Conservation (phyloP, 805 yeast species). For the Saccharomycopsis vini region DNA sequence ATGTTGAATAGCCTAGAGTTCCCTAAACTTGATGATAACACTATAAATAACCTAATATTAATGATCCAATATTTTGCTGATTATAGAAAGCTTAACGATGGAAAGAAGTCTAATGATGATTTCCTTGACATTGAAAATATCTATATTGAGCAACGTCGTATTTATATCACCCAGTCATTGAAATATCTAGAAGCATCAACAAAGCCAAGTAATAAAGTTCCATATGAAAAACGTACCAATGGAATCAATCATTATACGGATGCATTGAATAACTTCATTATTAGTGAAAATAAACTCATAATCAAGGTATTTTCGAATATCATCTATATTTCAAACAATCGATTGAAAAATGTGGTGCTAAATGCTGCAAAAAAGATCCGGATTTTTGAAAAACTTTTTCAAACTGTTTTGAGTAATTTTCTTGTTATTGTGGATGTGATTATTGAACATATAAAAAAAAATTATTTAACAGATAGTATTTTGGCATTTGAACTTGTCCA, state of each 20-base stretch:
- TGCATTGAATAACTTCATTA: constrained; percentile 40
- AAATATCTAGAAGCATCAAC: constrained; percentile 39
- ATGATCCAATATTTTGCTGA: constrained; percentile 20
- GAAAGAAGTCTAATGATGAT: constrained; percentile 23
- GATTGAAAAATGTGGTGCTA: constrained; percentile 20
- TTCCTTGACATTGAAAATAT: constrained; percentile 28
- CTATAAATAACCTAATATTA: constrained; percentile 22
- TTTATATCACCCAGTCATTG: constrained; percentile 35
- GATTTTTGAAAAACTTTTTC: constrained; percentile 28
- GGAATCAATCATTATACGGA: constrained; percentile 48
- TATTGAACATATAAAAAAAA: constrained; percentile 31
- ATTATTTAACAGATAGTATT: constrained; percentile 40
- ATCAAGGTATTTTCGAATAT: constrained; percentile 31
- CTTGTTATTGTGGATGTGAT: constrained; percentile 31
- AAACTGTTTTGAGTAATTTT: constrained; percentile 31
- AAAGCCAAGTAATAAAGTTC: constrained; percentile 35
- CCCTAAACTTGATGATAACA: constrained; percentile 13
- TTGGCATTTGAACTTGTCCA: constrained; percentile 54
- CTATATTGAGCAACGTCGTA: constrained; percentile 34
- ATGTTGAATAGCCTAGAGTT: constrained; percentile 25
- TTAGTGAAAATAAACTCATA: constrained; percentile 41
- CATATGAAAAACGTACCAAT: constrained; percentile 53
- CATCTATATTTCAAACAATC: constrained; percentile 12
- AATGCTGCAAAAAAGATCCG: constrained; percentile 25
- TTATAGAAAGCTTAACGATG: constrained; percentile 9